Conservation (phyloP, 2,329 filamentous ascomycete species). For the Verticillium longisporum region DNA sequence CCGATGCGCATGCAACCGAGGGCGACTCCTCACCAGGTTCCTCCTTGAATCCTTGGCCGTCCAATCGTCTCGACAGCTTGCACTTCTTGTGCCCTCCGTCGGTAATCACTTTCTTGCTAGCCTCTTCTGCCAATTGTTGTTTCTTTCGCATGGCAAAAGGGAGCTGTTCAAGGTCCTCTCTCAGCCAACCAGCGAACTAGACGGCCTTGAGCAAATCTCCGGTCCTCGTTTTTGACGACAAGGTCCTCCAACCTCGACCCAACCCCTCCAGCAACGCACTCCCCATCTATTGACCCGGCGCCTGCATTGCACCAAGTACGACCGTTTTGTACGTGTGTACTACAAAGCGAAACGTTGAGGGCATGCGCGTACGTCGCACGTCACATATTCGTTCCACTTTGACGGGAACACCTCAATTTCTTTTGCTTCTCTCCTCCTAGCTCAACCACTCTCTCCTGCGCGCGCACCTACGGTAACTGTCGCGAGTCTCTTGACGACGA, state of each 20-base stretch:
- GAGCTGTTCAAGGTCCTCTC: not conserved
- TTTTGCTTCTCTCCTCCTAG: not conserved
- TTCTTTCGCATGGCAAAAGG: not conserved
- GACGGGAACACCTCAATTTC: not conserved
- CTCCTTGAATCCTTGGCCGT: not conserved
- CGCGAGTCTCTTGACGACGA: not conserved
- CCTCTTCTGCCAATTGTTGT: not conserved
- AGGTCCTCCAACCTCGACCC: not conserved
- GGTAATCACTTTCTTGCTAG: not conserved
- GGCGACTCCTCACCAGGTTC: not conserved
- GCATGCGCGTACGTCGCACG: not conserved
- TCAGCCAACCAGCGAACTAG: not conserved
- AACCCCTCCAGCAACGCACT: not conserved
- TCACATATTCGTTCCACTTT: not conserved
- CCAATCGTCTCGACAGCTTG: not conserved
- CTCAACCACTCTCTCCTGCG: not conserved
- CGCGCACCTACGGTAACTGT: not conserved
- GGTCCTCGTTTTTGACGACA: not conserved
- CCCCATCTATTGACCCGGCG: not conserved
- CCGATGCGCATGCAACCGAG: not conserved
- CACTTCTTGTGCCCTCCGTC: not conserved
- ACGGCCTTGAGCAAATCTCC: not conserved
- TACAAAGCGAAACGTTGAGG: not conserved
- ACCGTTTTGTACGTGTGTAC: not conserved
- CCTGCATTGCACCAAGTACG: not conserved